Evolutionary conservation across 306 rosid genomes (phyloP), one percentile per base, ranked within the genome.

Genomic region (Ormosia semicastrata): DNA sequence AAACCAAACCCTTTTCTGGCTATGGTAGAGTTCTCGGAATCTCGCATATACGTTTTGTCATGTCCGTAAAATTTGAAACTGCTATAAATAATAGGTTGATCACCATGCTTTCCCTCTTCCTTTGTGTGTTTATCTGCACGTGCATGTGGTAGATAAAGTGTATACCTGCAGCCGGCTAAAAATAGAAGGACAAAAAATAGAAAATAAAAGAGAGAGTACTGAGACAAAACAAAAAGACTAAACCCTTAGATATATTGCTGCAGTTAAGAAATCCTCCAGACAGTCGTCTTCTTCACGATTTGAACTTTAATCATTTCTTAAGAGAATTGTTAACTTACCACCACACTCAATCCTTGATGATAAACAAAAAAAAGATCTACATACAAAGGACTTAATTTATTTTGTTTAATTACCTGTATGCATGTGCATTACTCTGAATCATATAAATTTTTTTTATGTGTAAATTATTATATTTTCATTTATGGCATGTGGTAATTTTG

Each of bases 1-100:
- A 73, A 41, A 54, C 75, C 69, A 40, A 64, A 73, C 69, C 67
- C 17, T 74, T 65, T 65, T 73, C 41, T n/a, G 24, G 52, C 46
- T 66, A 18, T 56, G 62, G 46, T 32, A 15, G 63, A 75, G 3
- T 47, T 75, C 36, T 41, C 11, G 2, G 49, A 43, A 43, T 43
- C 49, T 18, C 30, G 8, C 63, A 6, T 9, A 30, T 12, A 17
- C 39, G 30, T 74, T 72, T 52, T 74, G 68, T 64, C 76, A 10
- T 75, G 58, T 32, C 68, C 52, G 8, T 81, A 10, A 81, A 77
- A 53, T 65, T 73, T 73, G 8, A 37, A 63, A 30, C 44, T 37
- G 66, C 24, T 17, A 37, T 56, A 36, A 8, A 37, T 37, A 50
- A 12, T 32, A 56, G 34, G 34, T 29, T 53, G 32, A 65, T 32